Evolutionary conservation across 352 stramenopile genomes (phyloP).

Genomic region (Globisporangium barbulae): DNA sequence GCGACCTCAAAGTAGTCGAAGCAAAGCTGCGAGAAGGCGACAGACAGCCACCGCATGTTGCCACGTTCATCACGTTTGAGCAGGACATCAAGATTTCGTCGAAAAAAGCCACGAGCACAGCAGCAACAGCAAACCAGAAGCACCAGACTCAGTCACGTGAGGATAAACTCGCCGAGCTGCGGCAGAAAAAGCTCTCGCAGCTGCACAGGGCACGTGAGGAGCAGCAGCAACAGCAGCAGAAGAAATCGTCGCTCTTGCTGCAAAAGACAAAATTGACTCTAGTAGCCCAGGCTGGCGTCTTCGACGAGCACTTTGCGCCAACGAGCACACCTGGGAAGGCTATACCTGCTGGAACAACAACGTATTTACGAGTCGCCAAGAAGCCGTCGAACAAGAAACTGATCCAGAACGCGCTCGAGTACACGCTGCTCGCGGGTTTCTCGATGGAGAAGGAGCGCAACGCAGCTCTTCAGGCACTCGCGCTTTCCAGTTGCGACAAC

Average conservation of each 20-base stretch:
- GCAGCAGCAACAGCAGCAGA: constrained; percentile 30
- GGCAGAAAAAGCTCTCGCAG: constrained; percentile 62
- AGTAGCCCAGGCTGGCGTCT: not conserved
- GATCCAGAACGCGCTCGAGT: constrained; percentile 82
- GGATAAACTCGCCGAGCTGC: constrained; percentile 38
- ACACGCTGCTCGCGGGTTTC: constrained; percentile 59
- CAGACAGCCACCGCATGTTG: constrained; percentile 11
- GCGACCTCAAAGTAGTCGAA: not conserved
- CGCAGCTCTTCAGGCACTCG: constrained; percentile 39
- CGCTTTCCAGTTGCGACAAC: constrained; percentile 50
- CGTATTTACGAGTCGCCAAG: constrained; percentile 21
- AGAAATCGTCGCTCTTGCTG: constrained; percentile 9
- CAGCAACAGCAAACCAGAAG: not conserved
- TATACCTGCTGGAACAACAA: constrained; percentile 5
- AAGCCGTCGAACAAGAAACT: constrained; percentile 62
- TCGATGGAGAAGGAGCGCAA: constrained; percentile 57
- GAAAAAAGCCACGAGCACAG: not conserved
- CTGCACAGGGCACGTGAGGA: constrained; percentile 44
- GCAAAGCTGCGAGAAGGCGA: not conserved
- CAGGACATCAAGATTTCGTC: constrained; percentile 2
- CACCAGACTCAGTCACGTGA: not conserved
- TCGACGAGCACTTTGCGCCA: not conserved
- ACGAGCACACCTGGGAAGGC: not conserved
- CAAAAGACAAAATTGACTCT: constrained; percentile 7
- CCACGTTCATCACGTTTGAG: constrained; percentile 21